A percentile compares a stretch with the other conserved stretches of the same genome.
Evolutionary conservation across 768 basidiomycete species (phyloP).

Genomic region (Fistulinella prunicolor): DNA sequence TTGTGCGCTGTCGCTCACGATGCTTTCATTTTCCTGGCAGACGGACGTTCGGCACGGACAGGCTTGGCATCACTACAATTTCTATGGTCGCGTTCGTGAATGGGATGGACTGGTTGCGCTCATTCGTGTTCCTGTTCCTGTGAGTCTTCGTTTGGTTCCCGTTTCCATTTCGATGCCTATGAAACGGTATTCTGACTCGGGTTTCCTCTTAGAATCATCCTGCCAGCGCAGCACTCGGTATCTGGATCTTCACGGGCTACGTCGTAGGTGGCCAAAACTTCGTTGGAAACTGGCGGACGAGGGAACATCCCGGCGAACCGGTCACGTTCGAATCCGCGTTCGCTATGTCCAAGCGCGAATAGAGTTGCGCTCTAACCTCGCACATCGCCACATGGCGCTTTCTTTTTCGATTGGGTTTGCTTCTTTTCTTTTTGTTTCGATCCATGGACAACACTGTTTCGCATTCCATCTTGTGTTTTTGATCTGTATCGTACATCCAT

Average conservation of each 20-base stretch:
- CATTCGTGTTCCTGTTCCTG: constrained; percentile 41
- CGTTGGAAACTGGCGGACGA: constrained; percentile 68
- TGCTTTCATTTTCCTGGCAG: constrained; percentile 31
- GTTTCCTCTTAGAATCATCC: constrained; percentile 7
- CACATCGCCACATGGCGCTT: background rate
- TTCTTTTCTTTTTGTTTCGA: background rate
- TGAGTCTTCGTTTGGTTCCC: constrained; percentile 8
- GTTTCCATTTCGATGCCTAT: background rate
- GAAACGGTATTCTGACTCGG: constrained; percentile 7
- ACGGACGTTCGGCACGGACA: constrained; percentile 47
- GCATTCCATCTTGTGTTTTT: constrained; percentile 6
- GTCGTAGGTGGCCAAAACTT: constrained; percentile 61
- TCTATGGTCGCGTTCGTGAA: constrained; percentile 51
- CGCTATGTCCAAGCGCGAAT: constrained; percentile 50
- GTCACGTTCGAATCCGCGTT: constrained; percentile 63
- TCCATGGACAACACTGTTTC: constrained; percentile 6
- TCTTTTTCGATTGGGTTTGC: background rate
- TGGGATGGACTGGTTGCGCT: constrained; percentile 63
- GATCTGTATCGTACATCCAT: constrained; percentile 12
- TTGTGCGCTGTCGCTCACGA: background rate
- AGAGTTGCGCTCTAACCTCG: background rate
- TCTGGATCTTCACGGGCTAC: constrained; percentile 66
- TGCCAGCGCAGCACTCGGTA: constrained; percentile 11
- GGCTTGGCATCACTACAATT: constrained; percentile 47
- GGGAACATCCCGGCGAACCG: constrained; percentile 32